phyloP scores from a whole-genome alignment of 768 basidiomycete species.

The Lactarius akahatsu region DNA sequence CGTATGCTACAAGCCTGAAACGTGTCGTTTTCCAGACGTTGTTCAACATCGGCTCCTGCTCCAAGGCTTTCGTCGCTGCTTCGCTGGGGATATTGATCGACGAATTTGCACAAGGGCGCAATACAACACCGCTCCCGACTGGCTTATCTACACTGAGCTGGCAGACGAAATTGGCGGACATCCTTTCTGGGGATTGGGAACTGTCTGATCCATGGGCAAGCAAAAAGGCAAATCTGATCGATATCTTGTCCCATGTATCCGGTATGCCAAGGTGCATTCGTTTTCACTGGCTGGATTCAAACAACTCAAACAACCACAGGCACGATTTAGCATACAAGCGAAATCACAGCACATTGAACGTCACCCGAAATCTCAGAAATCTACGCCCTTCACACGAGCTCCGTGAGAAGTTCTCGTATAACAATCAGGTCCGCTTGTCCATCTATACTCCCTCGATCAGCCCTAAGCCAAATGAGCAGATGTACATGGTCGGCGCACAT shows the following conservation, averaged over 20 bases:
- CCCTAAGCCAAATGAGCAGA: conserved; percentile 8
- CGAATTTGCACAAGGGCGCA: conserved; percentile 32
- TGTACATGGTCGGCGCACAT: too few relatives aligned
- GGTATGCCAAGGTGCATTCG: conserved; percentile 39
- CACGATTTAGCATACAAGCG: too few relatives aligned
- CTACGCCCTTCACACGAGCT: too few relatives aligned
- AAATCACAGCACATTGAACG: neutral
- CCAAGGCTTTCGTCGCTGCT: too few relatives aligned
- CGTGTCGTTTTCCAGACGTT: conserved; percentile 36
- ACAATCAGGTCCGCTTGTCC: too few relatives aligned
- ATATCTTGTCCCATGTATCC: conserved; percentile 43
- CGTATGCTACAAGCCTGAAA: too few relatives aligned
- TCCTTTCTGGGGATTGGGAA: conserved; percentile 35
- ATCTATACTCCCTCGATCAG: too few relatives aligned
- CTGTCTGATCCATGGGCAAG: conserved; percentile 44
- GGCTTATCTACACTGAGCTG: too few relatives aligned
- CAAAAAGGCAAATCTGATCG: conserved; percentile 38
- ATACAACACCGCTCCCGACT: conserved; percentile 19
- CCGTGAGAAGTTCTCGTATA: too few relatives aligned
- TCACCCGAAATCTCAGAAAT: conserved; percentile 24
- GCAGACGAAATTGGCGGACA: too few relatives aligned
- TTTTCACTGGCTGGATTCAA: neutral
- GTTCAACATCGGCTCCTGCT: conserved; percentile 28
- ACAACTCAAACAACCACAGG: too few relatives aligned
- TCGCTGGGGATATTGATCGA: too few relatives aligned